Base-by-base conservation (phyloP, 139 green algal genomes). In the Coelastrella sp. region DNA sequence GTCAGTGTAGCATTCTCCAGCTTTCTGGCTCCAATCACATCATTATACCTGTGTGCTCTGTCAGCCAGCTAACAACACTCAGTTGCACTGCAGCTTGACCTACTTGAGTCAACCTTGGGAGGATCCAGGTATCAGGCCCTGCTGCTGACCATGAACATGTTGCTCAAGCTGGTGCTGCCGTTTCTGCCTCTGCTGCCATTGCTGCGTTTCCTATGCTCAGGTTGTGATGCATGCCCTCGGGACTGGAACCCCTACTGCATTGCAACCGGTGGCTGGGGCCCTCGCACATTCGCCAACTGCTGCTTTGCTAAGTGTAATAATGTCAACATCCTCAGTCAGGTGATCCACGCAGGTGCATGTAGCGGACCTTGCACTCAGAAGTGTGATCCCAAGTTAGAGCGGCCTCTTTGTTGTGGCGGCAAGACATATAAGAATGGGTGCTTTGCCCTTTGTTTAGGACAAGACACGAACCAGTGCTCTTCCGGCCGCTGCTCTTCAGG, bases 291-390 rank as follows among this genome's bases (percentile, higher is more conserved):
- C 53, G 66, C 37, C 50, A 88, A 88, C 76, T 64, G 35, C 64
- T 88, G 84, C 84, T 79, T 73, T 35, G 84, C 76, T 27, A 81
- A 74, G 17, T 88, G 84, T 38, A 71, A 59, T 25, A 35, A 41
- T 50, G 15, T 76, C 30, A 27, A n/a, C 0, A 60, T 83, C 11
- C n/a, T 63, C 2, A 68, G 21, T 2, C n/a, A 72, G n/a, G 73
- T 87, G 27, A 11, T 81, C 13, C 38, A 67, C 8, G 5, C 73
- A 6, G 81, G 69, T 25, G 50, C 9, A 6, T 86, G 81, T 69
- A 9, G 30, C 9, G 32, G 51, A 5, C 4, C n/a, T 0, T 75
- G 43, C 32, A n/a, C 51, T 15, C 7, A 11, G 19, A 77, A 53
- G 62, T 77, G 63, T 53, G 43, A 78, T 30, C 6, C 5, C 11